Evolutionary conservation across 2,329 filamentous ascomycete genomes (phyloP), one percentile per base, ranked within the genome.

Genomic region (Penicillium sp.): DNA sequence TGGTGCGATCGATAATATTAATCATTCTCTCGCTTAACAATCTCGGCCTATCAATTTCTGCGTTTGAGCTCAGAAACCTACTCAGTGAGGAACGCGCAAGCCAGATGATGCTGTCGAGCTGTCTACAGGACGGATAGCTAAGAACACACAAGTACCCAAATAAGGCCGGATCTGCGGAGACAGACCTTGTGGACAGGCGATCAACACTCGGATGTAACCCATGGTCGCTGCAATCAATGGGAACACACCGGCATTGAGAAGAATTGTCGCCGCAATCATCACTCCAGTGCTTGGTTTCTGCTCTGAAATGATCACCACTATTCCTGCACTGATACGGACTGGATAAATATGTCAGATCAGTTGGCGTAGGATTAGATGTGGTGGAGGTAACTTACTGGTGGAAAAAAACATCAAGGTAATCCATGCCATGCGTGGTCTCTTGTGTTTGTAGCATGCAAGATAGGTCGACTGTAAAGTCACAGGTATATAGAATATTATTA

Each of bases 221-320:
- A 68, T 49, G 8, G 66, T 68, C 16, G 65, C 66, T 11, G 59
- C 63, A 13, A 68, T 64, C 24, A 67, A 58, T 6, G 66, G 66
- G 42, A 68, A 60, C 21, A 67, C 55, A n/a, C 65, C 66, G 9
- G 63, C 56, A 49, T 64, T 67, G 16, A 63, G 52, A 3, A 68
- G 59, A 22, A 68, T 67, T 2, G 54, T 33, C 0, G 61, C 47
- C 9, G 61, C 65, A 10, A 67, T 49, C 21, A 55, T 53, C 6
- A 68, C 57, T 1, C 65, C 64, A 1, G 29, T 60, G 16, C 37
- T 42, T 42, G 37, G 10, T 13, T 42, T 21, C 19, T 42, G 37
- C 19, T 42, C 37, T 42, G 37, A 42, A 42, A 42, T 21, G 1
- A 42, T 42, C 10, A 42, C 37, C n/a, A 42, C 16, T 2, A 21